Conservation (phyloP, 441 rosid genomes). For the Bocquillonia castaneifolia region DNA sequence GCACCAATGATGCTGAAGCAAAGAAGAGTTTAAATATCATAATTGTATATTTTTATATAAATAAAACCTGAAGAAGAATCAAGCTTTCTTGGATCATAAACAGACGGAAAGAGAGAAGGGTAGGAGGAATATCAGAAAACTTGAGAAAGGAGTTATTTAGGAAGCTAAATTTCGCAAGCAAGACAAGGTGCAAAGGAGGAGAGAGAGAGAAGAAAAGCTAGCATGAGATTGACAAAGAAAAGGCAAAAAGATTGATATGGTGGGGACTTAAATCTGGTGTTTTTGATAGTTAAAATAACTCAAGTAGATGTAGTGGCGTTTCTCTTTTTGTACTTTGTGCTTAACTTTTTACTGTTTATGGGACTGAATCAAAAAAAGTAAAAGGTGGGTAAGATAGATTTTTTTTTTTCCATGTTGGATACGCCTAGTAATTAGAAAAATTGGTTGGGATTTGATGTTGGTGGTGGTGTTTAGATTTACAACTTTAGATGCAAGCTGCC, state of each 20-base stretch:
- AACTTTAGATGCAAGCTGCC: not conserved
- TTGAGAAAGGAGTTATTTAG: constrained; percentile 80
- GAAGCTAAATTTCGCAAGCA: constrained; percentile 78
- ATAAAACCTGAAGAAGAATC: constrained; percentile 50
- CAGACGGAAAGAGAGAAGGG: constrained; percentile 42
- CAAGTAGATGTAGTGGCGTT: constrained; percentile 19
- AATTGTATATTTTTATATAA: constrained; percentile 34
- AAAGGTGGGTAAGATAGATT: constrained; percentile 26
- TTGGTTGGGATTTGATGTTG: too few species aligned
- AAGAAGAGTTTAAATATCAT: constrained; percentile 50
- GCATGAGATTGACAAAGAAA: constrained; percentile 26
- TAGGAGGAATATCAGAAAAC: constrained; percentile 94
- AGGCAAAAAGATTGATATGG: constrained; percentile 32
- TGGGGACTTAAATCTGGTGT: constrained; percentile 29
- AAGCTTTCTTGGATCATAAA: constrained; percentile 69
- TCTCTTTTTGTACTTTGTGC: constrained; percentile 23
- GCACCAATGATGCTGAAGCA: constrained; percentile 31
- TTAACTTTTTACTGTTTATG: constrained; percentile 45
- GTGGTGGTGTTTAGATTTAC: not conserved
- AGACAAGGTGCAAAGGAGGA: constrained; percentile 48
- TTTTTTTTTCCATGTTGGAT: constrained; percentile 20
- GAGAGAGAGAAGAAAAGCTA: constrained; percentile 35
- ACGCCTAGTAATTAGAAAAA: constrained; percentile 1
- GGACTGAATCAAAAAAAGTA: constrained; percentile 44
- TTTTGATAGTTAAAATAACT: constrained; percentile 3